Conservation (phyloP, 345 rosid species). For the Passiflora organensis region DNA sequence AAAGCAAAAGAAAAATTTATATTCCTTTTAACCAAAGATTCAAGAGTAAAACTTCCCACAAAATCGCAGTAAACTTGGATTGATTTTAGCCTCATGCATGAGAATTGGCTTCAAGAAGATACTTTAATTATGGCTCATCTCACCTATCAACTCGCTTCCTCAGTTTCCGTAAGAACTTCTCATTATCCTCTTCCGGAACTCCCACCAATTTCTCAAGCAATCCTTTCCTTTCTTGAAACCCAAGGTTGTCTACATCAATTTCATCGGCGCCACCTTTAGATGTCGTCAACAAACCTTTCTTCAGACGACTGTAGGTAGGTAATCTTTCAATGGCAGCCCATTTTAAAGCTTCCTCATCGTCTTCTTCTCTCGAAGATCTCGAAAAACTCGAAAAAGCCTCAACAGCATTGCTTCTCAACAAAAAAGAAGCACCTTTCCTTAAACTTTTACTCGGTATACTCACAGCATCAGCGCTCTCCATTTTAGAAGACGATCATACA, state of each 20-base stretch:
- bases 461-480: conserved; percentile 8
- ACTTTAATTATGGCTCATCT: not conserved
- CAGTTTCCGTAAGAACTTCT: conserved; percentile 20
- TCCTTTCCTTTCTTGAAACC: conserved; percentile 15
- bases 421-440: conserved; percentile 10
- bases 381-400: conserved; percentile 59
- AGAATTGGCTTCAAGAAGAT: not conserved
- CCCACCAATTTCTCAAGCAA: conserved; percentile 16
- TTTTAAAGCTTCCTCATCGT: conserved; percentile 53
- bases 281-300: conserved; percentile 37
- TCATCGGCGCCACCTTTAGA: conserved; percentile 13
- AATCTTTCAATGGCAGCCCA: conserved; percentile 54
- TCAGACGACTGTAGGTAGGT: conserved; percentile 38
- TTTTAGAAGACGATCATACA: not conserved
- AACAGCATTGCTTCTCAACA: conserved; percentile 32
- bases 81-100: not conserved
- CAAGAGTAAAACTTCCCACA: too few species aligned
- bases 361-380: conserved; percentile 50
- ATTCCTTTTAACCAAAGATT: too few species aligned
- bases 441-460: conserved; percentile 6
- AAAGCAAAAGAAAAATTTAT: too few species aligned
- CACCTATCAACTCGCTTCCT: conserved; percentile 22
- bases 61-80: too few species aligned
- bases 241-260: conserved; percentile 30
- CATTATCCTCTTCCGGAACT: conserved; percentile 21